Conservation (phyloP, 1,284 basidiomycete genomes). For the Irpex sp. region DNA sequence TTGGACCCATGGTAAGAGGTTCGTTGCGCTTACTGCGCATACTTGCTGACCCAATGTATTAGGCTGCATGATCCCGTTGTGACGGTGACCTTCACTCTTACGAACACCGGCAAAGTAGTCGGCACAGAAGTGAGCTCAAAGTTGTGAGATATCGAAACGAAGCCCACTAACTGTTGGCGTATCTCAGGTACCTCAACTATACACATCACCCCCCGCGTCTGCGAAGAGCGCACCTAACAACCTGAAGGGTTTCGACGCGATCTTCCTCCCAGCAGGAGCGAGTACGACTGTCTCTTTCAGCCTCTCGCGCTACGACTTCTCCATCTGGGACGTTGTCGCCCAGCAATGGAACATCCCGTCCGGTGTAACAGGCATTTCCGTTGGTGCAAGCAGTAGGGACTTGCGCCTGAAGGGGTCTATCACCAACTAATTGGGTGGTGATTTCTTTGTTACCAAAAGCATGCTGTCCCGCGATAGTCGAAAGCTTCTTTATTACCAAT, state of each 20-base stretch:
- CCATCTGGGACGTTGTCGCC: constrained; percentile 34
- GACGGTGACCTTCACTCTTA: constrained; percentile 53
- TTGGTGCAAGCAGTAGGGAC: constrained; percentile 38
- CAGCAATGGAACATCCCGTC: constrained; percentile 35
- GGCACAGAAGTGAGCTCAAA: constrained; percentile 50
- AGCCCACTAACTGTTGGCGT: constrained; percentile 5
- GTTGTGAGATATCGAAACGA: no score
- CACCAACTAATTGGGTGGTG: constrained; percentile 26
- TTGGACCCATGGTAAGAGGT: constrained; percentile 41
- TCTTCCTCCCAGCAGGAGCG: constrained; percentile 57
- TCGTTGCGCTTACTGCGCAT: neutral
- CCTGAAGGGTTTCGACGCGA: constrained; percentile 72
- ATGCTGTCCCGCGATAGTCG: neutral
- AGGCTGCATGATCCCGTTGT: constrained; percentile 54
- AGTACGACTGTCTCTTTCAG: constrained; percentile 55
- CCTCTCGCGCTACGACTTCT: constrained; percentile 73
- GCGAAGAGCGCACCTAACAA: constrained; percentile 70
- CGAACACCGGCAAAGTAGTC: constrained; percentile 53
- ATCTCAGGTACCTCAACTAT: constrained; percentile 57
- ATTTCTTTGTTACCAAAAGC: neutral
- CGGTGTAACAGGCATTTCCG: constrained; percentile 33
- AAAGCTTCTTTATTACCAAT: no score
- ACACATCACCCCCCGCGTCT: constrained; percentile 51
- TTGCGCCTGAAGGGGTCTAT: constrained; percentile 38
- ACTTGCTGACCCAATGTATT: neutral